Conservation (phyloP, 495 filamentous ascomycete species). For the Glarea lozoyensis region DNA sequence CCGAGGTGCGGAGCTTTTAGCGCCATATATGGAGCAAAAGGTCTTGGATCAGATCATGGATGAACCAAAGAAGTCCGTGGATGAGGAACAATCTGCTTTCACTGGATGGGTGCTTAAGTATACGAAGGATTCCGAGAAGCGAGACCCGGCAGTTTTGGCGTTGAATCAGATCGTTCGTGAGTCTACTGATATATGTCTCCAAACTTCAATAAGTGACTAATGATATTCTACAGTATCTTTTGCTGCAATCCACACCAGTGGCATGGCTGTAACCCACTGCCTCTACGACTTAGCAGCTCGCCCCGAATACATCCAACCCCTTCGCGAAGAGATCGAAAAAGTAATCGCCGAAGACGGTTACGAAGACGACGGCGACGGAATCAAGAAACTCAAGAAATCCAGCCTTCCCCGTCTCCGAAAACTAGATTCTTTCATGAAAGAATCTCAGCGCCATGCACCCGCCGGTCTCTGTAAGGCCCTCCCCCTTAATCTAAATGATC, state of each 20-base stretch:
- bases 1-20: conserved; percentile 8
- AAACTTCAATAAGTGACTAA: not conserved
- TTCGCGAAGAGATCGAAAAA: conserved; percentile 15
- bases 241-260: conserved; percentile 28
- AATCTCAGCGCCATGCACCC: conserved; percentile 27
- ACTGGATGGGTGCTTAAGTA: conserved; percentile 9
- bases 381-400: conserved; percentile 22
- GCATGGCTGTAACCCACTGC: conserved; percentile 16
- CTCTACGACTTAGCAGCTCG: conserved; percentile 8
- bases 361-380: conserved; percentile 19
- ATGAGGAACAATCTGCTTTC: conserved; percentile 8
- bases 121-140: not conserved
- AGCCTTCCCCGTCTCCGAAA: conserved; percentile 32
- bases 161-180: conserved; percentile 12
- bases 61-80: not conserved
- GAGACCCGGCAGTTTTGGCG: not conserved
- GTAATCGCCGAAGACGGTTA: conserved; percentile 16
- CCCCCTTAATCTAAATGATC: not conserved
- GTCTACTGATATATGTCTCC: not conserved
- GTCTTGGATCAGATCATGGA: not conserved
- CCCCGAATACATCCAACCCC: conserved; percentile 12
- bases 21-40: conserved; percentile 4
- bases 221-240: conserved; percentile 4
- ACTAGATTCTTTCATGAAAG: conserved; percentile 43
- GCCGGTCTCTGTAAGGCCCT: conserved; percentile 1